Conservation (phyloP, 768 basidiomycete genomes). For the Lepiota brunneoincarnata region DNA sequence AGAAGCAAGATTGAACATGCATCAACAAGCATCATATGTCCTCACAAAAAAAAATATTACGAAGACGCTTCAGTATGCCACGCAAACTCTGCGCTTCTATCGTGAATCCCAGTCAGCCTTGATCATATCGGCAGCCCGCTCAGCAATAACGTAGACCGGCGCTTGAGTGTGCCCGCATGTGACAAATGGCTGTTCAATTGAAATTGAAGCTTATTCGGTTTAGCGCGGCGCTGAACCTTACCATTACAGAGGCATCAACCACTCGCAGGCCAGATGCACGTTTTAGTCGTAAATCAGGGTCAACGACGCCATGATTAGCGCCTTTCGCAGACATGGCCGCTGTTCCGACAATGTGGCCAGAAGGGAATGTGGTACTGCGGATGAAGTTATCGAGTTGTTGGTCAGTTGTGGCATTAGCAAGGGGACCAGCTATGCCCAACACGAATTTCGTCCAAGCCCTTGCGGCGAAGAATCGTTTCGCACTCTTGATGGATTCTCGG, state of each 20-base stretch:
- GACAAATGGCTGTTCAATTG: conserved; percentile 10
- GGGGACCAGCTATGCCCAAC: conserved; percentile 14
- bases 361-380: conserved; percentile 9
- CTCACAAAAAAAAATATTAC: neutral
- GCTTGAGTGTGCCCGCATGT: conserved; percentile 12
- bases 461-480: conserved; percentile 19
- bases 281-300: conserved; percentile 35
- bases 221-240: conserved; percentile 15
- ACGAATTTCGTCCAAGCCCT: conserved; percentile 22
- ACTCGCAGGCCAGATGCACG: conserved; percentile 34
- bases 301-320: conserved; percentile 31
- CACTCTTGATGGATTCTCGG: conserved; percentile 17
- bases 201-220: neutral
- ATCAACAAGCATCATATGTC: neutral
- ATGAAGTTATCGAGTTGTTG: conserved; percentile 17
- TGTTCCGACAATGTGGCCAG: conserved; percentile 29
- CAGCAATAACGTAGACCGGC: conserved; percentile 16
- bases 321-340: conserved; percentile 28
- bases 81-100: neutral
- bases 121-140: conserved; percentile 14
- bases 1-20: too few relatives aligned
- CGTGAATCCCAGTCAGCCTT: conserved; percentile 8
- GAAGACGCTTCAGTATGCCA: neutral
- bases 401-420: conserved; percentile 24
- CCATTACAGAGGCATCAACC: conserved; percentile 38